These are phyloP conservation scores for Aleurites moluccanus DNA, from an alignment of 441 rosid species.

Conservation along the genomic window DNA sequence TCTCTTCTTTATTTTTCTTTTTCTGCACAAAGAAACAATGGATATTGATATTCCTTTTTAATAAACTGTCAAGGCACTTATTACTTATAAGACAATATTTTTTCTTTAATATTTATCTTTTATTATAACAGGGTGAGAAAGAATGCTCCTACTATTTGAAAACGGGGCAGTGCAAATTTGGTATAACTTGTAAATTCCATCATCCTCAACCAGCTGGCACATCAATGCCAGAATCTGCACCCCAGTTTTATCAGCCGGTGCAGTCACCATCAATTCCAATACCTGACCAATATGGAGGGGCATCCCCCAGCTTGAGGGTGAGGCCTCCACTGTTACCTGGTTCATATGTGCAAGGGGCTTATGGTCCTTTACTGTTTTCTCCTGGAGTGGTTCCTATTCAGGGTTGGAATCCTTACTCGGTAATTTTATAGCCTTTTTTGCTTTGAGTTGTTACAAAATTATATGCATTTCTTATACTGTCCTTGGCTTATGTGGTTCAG, in stretches of 20 bases:
- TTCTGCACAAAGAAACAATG: not conserved
- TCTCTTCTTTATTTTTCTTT: conserved; percentile 21
- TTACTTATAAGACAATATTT: not conserved
- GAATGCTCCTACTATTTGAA: conserved; percentile 98
- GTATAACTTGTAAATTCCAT: conserved; percentile 89
- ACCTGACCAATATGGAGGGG: conserved; percentile 67
- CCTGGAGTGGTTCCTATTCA: conserved; percentile 79
- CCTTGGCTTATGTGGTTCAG: conserved; percentile 42
- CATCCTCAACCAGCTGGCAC: conserved; percentile 89
- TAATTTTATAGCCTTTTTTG: conserved; percentile 30
- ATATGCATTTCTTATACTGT: conserved; percentile 23
- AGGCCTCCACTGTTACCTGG: conserved; percentile 72
- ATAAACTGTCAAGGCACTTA: not conserved
- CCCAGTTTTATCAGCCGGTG: conserved; percentile 90
- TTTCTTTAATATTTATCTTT: not conserved
- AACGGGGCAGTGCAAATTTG: conserved; percentile 99
- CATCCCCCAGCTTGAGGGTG: conserved; percentile 68
- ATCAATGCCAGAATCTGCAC: conserved; percentile 70
- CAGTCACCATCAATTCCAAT: conserved; percentile 76
- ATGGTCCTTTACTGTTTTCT: conserved; percentile 70
- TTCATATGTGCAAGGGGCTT: conserved; percentile 82
- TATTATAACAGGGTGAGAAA: conserved; percentile 61
- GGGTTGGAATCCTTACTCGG: conserved; percentile 95
- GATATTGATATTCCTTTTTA: not conserved
- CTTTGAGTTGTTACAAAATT: conserved; percentile 9